Evolutionary conservation across 345 rosid genomes (phyloP).

Genomic region (Excoecaria agallocha): DNA sequence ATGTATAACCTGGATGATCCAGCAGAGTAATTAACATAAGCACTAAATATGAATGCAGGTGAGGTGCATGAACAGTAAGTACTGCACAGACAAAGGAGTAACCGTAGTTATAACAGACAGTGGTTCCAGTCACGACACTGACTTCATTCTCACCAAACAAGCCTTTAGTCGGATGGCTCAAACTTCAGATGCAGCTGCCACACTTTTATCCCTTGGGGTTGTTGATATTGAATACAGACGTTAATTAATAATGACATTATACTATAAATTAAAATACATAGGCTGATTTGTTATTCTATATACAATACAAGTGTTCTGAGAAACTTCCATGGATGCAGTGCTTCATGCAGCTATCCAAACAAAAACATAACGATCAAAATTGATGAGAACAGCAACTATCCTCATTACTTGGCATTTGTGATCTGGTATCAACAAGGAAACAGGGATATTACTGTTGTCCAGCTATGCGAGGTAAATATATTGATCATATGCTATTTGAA

Average conservation of each 20-base stretch:
- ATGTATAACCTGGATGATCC: too few species aligned
- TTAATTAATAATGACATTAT: slow-evolving; percentile 19
- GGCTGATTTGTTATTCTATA: not conserved
- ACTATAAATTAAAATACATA: too few species aligned
- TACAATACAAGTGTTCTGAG: slow-evolving; percentile 14
- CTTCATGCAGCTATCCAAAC: slow-evolving; percentile 59
- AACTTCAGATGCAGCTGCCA: slow-evolving; percentile 41
- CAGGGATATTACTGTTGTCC: slow-evolving; percentile 66
- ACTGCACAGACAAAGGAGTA: slow-evolving; percentile 56
- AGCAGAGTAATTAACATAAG: too few species aligned
- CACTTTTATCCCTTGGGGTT: slow-evolving; percentile 44
- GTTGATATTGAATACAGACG: slow-evolving; percentile 60
- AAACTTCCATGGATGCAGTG: slow-evolving; percentile 30
- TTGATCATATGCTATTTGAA: too few species aligned
- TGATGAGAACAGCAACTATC: slow-evolving; percentile 59
- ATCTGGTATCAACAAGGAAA: slow-evolving; percentile 67
- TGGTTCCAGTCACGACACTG: slow-evolving; percentile 47
- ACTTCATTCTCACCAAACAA: slow-evolving; percentile 54
- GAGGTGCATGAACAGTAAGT: slow-evolving; percentile 50
- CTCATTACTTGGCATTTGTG: slow-evolving; percentile 57
- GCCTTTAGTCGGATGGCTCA: slow-evolving; percentile 66
- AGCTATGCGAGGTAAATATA: slow-evolving; percentile 57
- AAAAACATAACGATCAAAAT: slow-evolving; percentile 66
- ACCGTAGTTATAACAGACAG: slow-evolving; percentile 56
- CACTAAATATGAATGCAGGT: slow-evolving; percentile 29